These are phyloP conservation scores for Lecanicillium sp. DNA, from an alignment of 2,329 filamentous ascomycete species.

Conservation along the genomic window DNA sequence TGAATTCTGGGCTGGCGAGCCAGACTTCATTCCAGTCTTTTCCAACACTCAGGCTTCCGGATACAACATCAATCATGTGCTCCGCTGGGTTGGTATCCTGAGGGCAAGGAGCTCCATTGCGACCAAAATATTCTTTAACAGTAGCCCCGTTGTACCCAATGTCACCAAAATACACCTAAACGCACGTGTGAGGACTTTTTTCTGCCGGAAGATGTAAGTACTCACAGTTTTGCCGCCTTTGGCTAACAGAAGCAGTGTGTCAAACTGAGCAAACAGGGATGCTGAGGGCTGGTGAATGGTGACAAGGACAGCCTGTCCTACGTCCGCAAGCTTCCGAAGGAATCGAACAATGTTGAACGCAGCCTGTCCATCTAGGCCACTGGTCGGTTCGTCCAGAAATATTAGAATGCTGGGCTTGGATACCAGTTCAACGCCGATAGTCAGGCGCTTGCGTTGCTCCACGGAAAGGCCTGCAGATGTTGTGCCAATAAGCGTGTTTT, in stretches of 20 bases:
- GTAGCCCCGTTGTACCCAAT: conserved; percentile 51
- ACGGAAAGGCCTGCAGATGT: conserved; percentile 48
- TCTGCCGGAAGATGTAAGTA: too few species aligned
- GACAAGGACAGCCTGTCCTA: conserved; percentile 82
- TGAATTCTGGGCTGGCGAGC: conserved; percentile 57
- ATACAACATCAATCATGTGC: conserved; percentile 64
- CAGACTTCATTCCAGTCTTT: conserved; percentile 65
- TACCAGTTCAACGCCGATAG: conserved; percentile 66
- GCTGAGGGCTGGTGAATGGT: conserved; percentile 90
- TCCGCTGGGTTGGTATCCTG: conserved; percentile 64
- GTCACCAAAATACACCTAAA: conserved; percentile 62
- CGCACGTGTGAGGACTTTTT: too few species aligned
- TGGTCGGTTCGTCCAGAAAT: conserved; percentile 55
- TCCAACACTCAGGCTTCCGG: conserved; percentile 39
- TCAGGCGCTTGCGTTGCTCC: conserved; percentile 57
- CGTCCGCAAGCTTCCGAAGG: conserved; percentile 68
- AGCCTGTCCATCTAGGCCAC: conserved; percentile 52
- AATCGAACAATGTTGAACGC: conserved; percentile 75
- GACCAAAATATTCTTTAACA: conserved; percentile 58
- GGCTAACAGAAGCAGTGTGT: conserved; percentile 66
- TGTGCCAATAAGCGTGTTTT: conserved; percentile 41
- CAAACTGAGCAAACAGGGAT: conserved; percentile 81
- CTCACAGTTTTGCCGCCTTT: conserved; percentile 60
- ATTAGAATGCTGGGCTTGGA: conserved; percentile 2
- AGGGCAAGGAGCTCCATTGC: conserved; percentile 57